Evolutionary conservation across 352 stramenopile genomes (phyloP), one percentile per base, ranked within the genome.

Genomic region (Phytophthora pistaciae): DNA sequence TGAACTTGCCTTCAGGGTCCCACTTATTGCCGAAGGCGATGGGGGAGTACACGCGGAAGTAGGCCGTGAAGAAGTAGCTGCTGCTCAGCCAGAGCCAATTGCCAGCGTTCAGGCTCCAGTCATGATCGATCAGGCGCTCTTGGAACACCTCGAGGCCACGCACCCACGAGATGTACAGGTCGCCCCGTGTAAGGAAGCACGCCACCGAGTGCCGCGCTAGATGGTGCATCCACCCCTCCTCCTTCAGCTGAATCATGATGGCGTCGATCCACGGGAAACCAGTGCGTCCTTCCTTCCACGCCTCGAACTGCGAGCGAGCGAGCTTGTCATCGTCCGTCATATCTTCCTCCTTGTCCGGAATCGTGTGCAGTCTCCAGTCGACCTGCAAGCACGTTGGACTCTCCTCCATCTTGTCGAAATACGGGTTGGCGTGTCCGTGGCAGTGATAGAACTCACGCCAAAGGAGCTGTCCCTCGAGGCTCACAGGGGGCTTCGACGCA

Each of bases 231-330:
- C 90, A 98, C 11, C 92, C 93, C 83, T 98, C 91, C 46, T 94
- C 68, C 59, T 86, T 80, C 9, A 98, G 76, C 72, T 98, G 94
- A 9, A 90, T 94, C 97, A 99, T 99, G 74, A 97, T 96, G 55
- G 98, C 98, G 70, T 99, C 97, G 72, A 99, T 99, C 82, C 93
- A 99, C 14, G 98, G 98, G 77, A 98, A 99, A 2, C 98, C 98
- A 21, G 98, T 99, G 56, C 92, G 80, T 6, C 88, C 96, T 61
- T 97, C 82, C 79, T 96, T 98, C 98, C 98, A 99, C 18, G 92
- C 93, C 25, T 91, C 73, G 38, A 99, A 90, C 23, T 98, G 83
- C 18, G 90, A 66, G 8, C 75, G 62, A 16, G 84, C 85, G 5
- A 92, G 82, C 56, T 97, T 92, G 48, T 98, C 88, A 57, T 97